A percentile compares a stretch with the other conserved stretches of the same genome.
Evolutionary conservation across 257 asterid genomes (phyloP).

Genomic region (Fraxinus cuspidata): DNA sequence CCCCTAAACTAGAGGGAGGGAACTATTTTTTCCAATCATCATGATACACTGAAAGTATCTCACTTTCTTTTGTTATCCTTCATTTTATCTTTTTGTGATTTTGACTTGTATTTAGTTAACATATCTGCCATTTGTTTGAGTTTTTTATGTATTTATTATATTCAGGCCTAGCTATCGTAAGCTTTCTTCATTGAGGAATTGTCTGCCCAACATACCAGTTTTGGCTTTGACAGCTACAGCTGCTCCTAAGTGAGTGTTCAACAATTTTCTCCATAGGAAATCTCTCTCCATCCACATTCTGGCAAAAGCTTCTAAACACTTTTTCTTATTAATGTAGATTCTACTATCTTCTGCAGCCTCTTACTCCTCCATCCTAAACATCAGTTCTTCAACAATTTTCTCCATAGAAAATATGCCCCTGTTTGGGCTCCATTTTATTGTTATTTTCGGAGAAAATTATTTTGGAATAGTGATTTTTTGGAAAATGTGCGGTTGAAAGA

Average conservation of each 20-base stretch:
- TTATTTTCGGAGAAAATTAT: too few species aligned
- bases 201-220: slow-evolving; percentile 71
- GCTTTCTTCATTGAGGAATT: slow-evolving; percentile 77
- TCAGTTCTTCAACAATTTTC: slow-evolving; percentile 17
- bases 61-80: neutral
- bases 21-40: neutral
- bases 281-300: slow-evolving; percentile 5
- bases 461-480: too few species aligned
- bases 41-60: slow-evolving; percentile 5
- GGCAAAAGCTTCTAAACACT: neutral
- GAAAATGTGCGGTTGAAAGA: too few species aligned
- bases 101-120: slow-evolving; percentile 10
- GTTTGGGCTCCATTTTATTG: too few species aligned
- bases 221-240: slow-evolving; percentile 99
- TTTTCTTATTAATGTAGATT: slow-evolving; percentile 1
- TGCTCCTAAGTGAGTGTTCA: slow-evolving; percentile 82
- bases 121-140: neutral
- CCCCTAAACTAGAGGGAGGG: neutral
- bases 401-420: slow-evolving; percentile 12
- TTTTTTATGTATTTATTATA: slow-evolving; percentile 25
- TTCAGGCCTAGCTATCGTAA: slow-evolving; percentile 96
- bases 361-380: neutral
- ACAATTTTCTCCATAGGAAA: slow-evolving; percentile 22
- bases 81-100: neutral
- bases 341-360: neutral